Evolutionary conservation across 345 rosid species (phyloP).

Genomic region (Eutrema heterophyllum): DNA sequence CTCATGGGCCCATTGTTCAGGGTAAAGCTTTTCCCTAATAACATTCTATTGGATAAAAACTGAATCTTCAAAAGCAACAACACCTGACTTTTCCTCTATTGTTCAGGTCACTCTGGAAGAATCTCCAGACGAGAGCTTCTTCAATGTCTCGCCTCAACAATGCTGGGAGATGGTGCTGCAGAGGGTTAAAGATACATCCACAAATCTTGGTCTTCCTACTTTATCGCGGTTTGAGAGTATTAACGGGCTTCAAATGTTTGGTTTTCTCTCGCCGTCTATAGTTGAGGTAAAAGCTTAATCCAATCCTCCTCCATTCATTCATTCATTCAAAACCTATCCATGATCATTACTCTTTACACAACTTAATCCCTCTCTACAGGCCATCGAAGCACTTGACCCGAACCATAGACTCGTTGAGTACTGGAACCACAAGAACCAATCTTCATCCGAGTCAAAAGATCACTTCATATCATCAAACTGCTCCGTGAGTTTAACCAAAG

Average conservation of each 20-base stretch:
- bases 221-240: conserved; percentile 31
- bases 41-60: neutral
- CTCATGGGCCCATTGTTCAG: conserved; percentile 79
- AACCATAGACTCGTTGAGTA: conserved; percentile 59
- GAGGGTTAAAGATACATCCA: conserved; percentile 34
- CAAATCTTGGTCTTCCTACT: conserved; percentile 37
- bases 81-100: neutral
- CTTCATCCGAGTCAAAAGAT: conserved; percentile 26
- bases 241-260: conserved; percentile 82
- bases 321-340: neutral
- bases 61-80: neutral
- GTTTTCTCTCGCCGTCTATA: conserved; percentile 59
- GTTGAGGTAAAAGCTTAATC: conserved; percentile 45
- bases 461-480: conserved; percentile 23
- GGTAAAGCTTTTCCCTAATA: conserved; percentile 32
- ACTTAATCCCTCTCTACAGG: conserved; percentile 36
- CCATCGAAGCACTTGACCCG: conserved; percentile 78
- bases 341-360: neutral
- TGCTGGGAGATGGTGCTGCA: conserved; percentile 88
- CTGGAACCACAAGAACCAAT: conserved; percentile 54
- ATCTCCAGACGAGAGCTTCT: conserved; percentile 48
- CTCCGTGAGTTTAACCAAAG: conserved; percentile 24
- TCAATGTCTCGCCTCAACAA: conserved; percentile 53
- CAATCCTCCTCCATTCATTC: neutral
- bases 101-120: conserved; percentile 78